phyloP scores from a whole-genome alignment of 202 grass and related monocot species.

The Alloteropsis angusta region DNA sequence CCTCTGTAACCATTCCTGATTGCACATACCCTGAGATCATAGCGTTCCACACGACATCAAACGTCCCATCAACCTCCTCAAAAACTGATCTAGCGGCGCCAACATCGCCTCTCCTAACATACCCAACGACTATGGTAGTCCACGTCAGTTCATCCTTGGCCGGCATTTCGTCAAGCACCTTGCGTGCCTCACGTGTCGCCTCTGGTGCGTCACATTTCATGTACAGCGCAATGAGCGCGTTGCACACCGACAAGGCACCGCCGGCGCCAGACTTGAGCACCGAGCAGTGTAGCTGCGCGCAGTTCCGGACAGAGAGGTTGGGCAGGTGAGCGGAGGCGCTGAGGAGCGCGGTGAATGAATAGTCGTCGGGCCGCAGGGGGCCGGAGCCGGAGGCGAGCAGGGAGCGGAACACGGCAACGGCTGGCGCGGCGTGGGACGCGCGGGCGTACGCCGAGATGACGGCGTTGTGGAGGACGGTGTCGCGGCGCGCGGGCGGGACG shows the following conservation, averaged over 20 bases:
- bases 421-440: constrained; percentile 35
- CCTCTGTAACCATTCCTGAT: constrained; percentile 43
- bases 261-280: constrained; percentile 46
- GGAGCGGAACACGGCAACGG: constrained; percentile 40
- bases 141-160: constrained; percentile 71
- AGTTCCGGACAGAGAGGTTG: constrained; percentile 36
- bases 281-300: constrained; percentile 50
- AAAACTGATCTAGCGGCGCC: constrained; percentile 54
- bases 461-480: constrained; percentile 81
- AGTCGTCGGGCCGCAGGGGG: constrained; percentile 53
- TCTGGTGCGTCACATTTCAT: constrained; percentile 35
- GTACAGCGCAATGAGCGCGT: constrained; percentile 71
- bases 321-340: constrained; percentile 52
- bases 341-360: constrained; percentile 72
- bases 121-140: constrained; percentile 77
- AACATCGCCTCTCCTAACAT: constrained; percentile 56
- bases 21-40: constrained; percentile 92
- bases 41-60: constrained; percentile 88
- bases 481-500: constrained; percentile 46
- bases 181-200: constrained; percentile 18
- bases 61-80: constrained; percentile 46
- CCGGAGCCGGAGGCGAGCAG: constrained; percentile 30
- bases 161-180: constrained; percentile 69
- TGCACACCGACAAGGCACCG: constrained; percentile 44
- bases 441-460: constrained; percentile 69